phyloP scores from a whole-genome alignment of 768 basidiomycete species.

The Boletus subcaerulescens region DNA sequence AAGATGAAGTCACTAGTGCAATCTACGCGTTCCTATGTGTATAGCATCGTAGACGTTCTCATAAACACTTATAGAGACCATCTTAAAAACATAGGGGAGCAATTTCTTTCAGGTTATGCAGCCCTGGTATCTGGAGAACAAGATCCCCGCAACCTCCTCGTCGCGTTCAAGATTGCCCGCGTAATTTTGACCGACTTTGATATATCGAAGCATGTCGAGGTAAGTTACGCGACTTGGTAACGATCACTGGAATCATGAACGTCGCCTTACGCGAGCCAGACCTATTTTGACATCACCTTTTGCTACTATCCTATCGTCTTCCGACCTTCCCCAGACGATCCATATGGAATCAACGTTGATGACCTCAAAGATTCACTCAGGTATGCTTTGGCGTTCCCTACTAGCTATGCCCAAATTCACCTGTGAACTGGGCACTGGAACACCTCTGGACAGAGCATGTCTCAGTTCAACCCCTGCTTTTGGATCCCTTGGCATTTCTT shows the following conservation, averaged over 20 bases:
- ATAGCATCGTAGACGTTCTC: constrained; percentile 74
- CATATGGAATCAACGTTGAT: constrained; percentile 86
- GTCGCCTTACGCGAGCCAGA: constrained; percentile 42
- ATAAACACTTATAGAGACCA: constrained; percentile 38
- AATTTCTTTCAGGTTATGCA: constrained; percentile 75
- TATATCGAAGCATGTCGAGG: constrained; percentile 71
- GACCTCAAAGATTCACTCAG: constrained; percentile 74
- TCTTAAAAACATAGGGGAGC: constrained; percentile 66
- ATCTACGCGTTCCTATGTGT: constrained; percentile 77
- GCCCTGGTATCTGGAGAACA: constrained; percentile 92
- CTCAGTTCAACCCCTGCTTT: constrained; percentile 78
- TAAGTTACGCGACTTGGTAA: constrained; percentile 33
- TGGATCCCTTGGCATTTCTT: constrained; percentile 77
- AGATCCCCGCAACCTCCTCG: constrained; percentile 89
- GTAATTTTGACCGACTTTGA: constrained; percentile 89
- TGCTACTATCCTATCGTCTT: constrained; percentile 99
- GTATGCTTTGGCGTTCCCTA: constrained; percentile 33
- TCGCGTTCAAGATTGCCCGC: constrained; percentile 86
- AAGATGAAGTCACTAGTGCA: constrained; percentile 82
- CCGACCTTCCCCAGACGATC: constrained; percentile 89
- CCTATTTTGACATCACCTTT: constrained; percentile 91
- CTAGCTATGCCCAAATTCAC: background rate
- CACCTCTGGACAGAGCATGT: constrained; percentile 48
- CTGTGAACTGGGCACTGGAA: background rate
- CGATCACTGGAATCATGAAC: background rate